Evolutionary conservation across 495 filamentous ascomycete species (phyloP), one percentile per base, ranked within the genome.

Genomic region (Neurospora terricola): DNA sequence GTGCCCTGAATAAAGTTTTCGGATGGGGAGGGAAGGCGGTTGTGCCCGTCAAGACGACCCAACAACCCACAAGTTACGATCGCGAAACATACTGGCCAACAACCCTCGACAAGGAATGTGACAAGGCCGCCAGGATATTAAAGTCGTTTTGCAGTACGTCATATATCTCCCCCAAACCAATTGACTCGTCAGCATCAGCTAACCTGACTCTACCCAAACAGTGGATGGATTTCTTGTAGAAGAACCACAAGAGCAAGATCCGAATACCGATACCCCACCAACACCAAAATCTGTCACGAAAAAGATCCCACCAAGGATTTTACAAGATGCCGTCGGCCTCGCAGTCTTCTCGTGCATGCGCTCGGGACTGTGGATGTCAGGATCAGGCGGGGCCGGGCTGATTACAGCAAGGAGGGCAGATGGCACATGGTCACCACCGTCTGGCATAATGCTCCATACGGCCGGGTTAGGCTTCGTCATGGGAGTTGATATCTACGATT

Each of bases 321-420:
- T 97, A 72, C 87, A 91, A 77, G 90, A 92, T 81, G 94, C 94
- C 12, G 93, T 95, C 77, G 94, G 93, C 14, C 82, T 97, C 42
- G 93, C 93, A 36, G 91, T 97, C 74, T 97, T 97, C 83, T 96
- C 94, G 1, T 94, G 92, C 27, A 94, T 97, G 92, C 90, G 94
- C 70, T 93, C 93, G 21, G 94, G 94, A 40, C 86, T 97, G 21
- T 97, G 94, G 94, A 84, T 95, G 43, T 93, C 93, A 71, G 94
- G 94, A 38, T 94, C 94, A 8, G 93, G 94, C 38, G 92, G 92
- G 12, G 93, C 92, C 76, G 94, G 94, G 66, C 86, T 97, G 30
- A 85, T 97, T 68, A 85, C 96, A 69, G 94, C 87, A 23, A 88
- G 94, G 38, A 90, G 91, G 77, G 90, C 91, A 39, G 92, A 94